phyloP scores from a whole-genome alignment of 179 eudicot species.

The Corrigiola litoralis region DNA sequence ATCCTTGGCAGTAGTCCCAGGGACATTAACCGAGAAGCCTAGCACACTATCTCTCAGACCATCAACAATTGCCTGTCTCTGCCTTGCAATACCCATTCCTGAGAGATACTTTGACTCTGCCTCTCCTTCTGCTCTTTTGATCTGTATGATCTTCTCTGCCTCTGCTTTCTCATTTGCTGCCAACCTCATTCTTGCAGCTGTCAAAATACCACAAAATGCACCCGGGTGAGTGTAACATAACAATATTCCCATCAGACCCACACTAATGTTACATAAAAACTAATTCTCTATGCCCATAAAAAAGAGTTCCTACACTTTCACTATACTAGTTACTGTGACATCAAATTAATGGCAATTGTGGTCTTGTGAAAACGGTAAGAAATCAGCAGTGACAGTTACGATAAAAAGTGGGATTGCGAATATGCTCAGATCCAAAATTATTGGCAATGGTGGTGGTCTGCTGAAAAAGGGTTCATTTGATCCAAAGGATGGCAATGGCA shows the following conservation, averaged over 20 bases:
- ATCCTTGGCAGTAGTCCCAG: conserved; percentile 30
- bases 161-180: conserved; percentile 33
- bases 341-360: too few species aligned
- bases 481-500: neutral
- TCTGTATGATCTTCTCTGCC: conserved; percentile 30
- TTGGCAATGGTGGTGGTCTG: neutral
- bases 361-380: neutral
- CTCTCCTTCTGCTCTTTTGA: conserved; percentile 30
- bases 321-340: too few species aligned
- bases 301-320: too few species aligned
- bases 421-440: too few species aligned
- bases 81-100: conserved; percentile 33
- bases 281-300: too few species aligned
- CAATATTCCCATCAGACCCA: too few species aligned
- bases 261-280: too few species aligned
- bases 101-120: conserved; percentile 32
- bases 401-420: too few species aligned
- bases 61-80: conserved; percentile 30
- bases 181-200: conserved; percentile 29
- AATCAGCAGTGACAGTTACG: too few species aligned
- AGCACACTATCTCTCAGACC: conserved; percentile 31
- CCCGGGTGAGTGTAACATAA: neutral
- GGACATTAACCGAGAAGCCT: conserved; percentile 25
- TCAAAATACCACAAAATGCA: neutral
- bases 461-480: neutral